Base-by-base conservation (phyloP, 768 basidiomycete species). In the Arthromyces matolae region DNA sequence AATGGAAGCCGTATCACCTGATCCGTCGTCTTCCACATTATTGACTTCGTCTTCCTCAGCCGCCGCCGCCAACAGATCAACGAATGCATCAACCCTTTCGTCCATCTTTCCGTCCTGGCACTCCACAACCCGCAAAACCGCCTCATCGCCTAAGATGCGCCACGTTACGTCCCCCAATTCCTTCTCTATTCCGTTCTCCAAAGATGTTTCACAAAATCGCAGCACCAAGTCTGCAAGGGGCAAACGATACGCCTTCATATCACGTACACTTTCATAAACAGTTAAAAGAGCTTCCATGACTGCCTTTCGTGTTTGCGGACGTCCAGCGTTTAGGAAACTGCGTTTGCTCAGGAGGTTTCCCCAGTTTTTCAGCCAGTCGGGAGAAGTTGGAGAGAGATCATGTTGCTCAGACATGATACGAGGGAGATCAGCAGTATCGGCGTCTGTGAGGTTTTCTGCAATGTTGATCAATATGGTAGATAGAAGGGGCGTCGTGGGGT, bases 331-430 rank as follows among this genome's bases (percentile, higher is more conserved):
- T 51, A 80, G 60, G 16, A 81, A 64, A 0, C 65, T 67, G 13
- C 72, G 60, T 50, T 80, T 80, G n/a, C 64, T 66, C 12, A 88
- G 61, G 5, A 89, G 66, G 29, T 56, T 71, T 29, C 70, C 62
- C 88, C 88, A 89, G 58, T 84, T 82, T 14, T 66, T 66, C 22
- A 89, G 62, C 88, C 88, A 91, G 5, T 80, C 75, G 0, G 83
- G 79, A 1, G 83, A 81, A 9, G 84, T 84, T 1, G 88, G 88
- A 2, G 80, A 82, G 25, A 89, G 71, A 39, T 80, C 77, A 53
- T 85, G 80, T 47, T 85, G 79, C 36, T 81, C 79, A 29, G 73
- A 68, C 82, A 91, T 85, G 43, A 79, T 66, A 9, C 59, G 58
- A 7, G 87, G 78, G 3, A 89, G 71, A 42, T 75, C 75, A 0